Evolutionary conservation across 495 filamentous ascomycete genomes (phyloP), one percentile per base, ranked within the genome.

Genomic region (Penicillium paxilli): DNA sequence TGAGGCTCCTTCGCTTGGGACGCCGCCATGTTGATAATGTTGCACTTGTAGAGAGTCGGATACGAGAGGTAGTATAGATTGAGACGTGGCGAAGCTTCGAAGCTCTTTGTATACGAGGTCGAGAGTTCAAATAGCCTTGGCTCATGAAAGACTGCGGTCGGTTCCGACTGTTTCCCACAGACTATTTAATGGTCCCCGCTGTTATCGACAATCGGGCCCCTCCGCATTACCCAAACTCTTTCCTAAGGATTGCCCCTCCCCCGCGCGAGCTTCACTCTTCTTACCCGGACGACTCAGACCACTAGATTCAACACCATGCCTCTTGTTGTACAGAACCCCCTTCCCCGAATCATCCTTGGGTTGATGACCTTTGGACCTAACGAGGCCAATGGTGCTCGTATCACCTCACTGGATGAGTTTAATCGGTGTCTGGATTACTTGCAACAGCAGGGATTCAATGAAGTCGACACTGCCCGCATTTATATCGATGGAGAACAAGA

Each of bases 401-500:
- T 95, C 60, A 93, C 87, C 16, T 83, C 80, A 23, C 55, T 86
- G 1, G 75, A 76, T 51, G 87, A 89, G 41, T 88, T 79, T 73
- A 84, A 80, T 62, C 74, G 75, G 49, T 79, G 80, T 16, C 79
- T 93, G 25, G 85, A 88, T 62, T 78, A 84, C 55, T 81, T 93
- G 62, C 85, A 91, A 65, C 72, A 80, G 33, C 81, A 85, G 47
- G 87, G 88, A 2, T 91, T 92, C 69, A 84, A 85, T 55, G 89
- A 94, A 64, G 70, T 92, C 37, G 90, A 94, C 65, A 92, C 89
- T 23, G 90, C 90, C 6, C 82, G 91, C 1, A 60, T 82, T 28
- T 98, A 97, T 63, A 69, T 89, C 22, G 83, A 70, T 20, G 83
- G 88, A 30, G 71, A 83, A 45, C 92, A 97, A 62, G 93, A 98